A percentile compares a stretch with the other conserved stretches of the same genome.
Conservation (phyloP, 23 red algal genomes). For the Gracilariopsis chorda region DNA sequence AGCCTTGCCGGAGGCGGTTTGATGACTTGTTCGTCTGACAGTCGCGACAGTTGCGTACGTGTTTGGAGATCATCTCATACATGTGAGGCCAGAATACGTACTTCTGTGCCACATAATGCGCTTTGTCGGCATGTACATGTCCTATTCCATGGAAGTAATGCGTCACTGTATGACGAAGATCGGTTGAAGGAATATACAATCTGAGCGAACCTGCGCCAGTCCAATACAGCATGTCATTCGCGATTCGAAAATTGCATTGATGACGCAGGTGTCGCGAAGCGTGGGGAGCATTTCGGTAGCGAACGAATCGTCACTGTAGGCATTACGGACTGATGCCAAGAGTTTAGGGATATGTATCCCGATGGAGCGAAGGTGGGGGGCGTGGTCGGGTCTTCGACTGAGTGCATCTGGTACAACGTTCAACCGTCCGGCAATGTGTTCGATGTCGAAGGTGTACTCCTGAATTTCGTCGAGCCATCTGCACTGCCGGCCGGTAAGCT, state of each 20-base stretch:
- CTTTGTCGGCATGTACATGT: background rate
- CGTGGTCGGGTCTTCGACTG: background rate
- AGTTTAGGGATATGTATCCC: background rate
- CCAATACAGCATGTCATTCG: constrained; percentile 12
- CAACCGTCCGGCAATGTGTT: background rate
- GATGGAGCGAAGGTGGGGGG: background rate
- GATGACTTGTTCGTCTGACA: constrained; percentile 1
- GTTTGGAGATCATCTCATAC: background rate
- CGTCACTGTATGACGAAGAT: background rate
- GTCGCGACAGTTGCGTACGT: background rate
- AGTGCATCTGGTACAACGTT: constrained; percentile 12
- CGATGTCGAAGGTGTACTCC: background rate
- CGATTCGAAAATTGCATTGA: background rate
- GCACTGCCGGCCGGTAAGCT: background rate
- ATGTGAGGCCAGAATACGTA: background rate
- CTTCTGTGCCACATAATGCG: background rate
- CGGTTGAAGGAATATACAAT: background rate
- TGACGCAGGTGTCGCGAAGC: background rate
- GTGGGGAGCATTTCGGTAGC: background rate
- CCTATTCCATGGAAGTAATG: background rate
- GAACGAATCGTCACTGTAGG: background rate
- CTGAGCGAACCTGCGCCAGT: background rate
- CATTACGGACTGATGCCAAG: background rate
- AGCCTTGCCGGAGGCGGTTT: background rate
- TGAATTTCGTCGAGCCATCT: constrained; percentile 19